These are phyloP conservation scores for Rutstroemia sp. DNA, from an alignment of 2,329 filamentous ascomycete species.

Conservation along the genomic window DNA sequence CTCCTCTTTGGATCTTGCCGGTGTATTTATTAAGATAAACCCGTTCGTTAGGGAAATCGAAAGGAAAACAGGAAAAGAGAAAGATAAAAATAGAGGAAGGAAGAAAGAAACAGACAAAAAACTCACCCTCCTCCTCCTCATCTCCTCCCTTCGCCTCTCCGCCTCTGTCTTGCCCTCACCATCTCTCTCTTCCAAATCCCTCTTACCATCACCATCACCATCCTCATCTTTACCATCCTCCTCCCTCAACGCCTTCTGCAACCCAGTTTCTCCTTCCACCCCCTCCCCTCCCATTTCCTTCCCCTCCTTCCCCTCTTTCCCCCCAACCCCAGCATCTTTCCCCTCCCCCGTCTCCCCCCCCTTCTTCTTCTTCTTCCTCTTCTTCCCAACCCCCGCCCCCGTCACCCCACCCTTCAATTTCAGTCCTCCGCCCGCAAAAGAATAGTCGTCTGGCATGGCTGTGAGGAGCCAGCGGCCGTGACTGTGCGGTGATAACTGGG, in stretches of 20 bases:
- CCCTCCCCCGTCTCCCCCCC: conserved; percentile 33
- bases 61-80: background rate
- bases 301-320: conserved; percentile 49
- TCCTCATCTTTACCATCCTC: conserved; percentile 18
- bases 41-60: too few relatives aligned
- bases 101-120: conserved; percentile 1
- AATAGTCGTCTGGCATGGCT: conserved; percentile 72
- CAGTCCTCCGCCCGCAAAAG: conserved; percentile 60
- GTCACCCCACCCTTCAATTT: conserved; percentile 75
- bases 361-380: conserved; percentile 41
- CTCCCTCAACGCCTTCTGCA: conserved; percentile 30
- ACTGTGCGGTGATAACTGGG: too few relatives aligned
- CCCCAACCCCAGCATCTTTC: too few relatives aligned
- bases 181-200: conserved; percentile 27
- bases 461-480: too few relatives aligned
- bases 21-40: too few relatives aligned
- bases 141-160: conserved; percentile 74
- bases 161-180: conserved; percentile 67
- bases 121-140: conserved; percentile 69
- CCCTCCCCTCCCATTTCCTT: conserved; percentile 49
- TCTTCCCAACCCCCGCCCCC: conserved; percentile 57
- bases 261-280: conserved; percentile 48
- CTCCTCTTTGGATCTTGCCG: too few relatives aligned
- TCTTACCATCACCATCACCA: background rate
- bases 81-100: background rate